Percentiles rank a stretch among this genome's conserved stretches.
Conservation (phyloP, 148 eudicot species). For the Chenopodium berlandieri region DNA sequence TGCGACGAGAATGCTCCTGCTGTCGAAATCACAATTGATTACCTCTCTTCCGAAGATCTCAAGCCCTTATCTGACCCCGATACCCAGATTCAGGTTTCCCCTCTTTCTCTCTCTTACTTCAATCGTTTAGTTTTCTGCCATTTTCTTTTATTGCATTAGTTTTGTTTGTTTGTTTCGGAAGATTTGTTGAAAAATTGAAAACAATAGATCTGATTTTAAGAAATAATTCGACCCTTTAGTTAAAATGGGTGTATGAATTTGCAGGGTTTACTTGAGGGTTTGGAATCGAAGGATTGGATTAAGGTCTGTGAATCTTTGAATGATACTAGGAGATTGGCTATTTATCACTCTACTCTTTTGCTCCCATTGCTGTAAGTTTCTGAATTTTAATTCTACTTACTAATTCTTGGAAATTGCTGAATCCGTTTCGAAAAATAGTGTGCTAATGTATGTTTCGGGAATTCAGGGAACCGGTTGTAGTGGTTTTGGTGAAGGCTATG, state of each 20-base stretch:
- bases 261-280: constrained; percentile 71
- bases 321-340: constrained; percentile 61
- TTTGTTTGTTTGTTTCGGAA: neutral
- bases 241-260: neutral
- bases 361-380: constrained; percentile 70
- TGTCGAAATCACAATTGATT: constrained; percentile 55
- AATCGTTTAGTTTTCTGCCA: neutral
- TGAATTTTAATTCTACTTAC: neutral
- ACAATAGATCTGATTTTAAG: constrained; percentile 15
- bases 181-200: neutral
- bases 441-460: neutral
- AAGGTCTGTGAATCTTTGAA: constrained; percentile 80
- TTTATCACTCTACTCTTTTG: constrained; percentile 59
- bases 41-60: constrained; percentile 67
- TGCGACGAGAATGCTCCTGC: constrained; percentile 20
- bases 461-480: constrained; percentile 68
- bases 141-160: neutral
- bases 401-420: neutral
- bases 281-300: constrained; percentile 92
- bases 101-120: neutral
- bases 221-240: neutral
- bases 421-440: neutral
- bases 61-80: constrained; percentile 64
- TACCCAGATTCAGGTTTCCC: constrained; percentile 51
- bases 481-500: constrained; percentile 74